Percentiles rank a stretch among this genome's conserved stretches.
Conservation (phyloP, 148 eudicot genomes). For the Rhododendron williamsianum region DNA sequence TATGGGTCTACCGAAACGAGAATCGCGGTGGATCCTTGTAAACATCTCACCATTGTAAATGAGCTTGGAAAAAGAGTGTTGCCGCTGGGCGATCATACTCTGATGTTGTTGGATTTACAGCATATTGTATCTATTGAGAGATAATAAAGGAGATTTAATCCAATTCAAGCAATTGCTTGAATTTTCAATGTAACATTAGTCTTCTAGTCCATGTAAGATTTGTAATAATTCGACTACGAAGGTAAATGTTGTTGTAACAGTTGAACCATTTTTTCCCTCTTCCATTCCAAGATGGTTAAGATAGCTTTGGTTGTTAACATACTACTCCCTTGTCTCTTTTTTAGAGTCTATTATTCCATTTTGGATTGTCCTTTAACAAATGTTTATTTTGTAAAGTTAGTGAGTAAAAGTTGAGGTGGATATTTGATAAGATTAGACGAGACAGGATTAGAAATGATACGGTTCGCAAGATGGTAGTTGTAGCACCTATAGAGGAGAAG, state of each 20-base stretch:
- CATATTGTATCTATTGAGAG: slow-evolving; percentile 41
- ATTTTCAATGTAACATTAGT: background rate
- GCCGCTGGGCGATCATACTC: slow-evolving; percentile 60
- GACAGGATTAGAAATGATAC: too few species aligned
- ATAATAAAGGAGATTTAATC: slow-evolving; percentile 11
- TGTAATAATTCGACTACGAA: background rate
- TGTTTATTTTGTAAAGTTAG: too few species aligned
- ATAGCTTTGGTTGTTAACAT: too few species aligned
- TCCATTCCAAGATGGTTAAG: background rate
- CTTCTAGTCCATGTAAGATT: background rate
- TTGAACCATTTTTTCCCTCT: background rate
- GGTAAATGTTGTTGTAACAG: background rate
- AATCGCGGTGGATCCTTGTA: slow-evolving; percentile 62
- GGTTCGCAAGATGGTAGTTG: too few species aligned
- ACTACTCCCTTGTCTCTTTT: too few species aligned
- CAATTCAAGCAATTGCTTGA: background rate
- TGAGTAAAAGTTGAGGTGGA: too few species aligned
- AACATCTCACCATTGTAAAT: slow-evolving; percentile 65
- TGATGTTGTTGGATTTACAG: slow-evolving; percentile 48
- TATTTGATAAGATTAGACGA: too few species aligned
- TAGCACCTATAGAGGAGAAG: too few species aligned
- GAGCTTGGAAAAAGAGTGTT: slow-evolving; percentile 66
- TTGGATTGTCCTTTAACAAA: accelerated
- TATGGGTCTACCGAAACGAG: slow-evolving; percentile 29
- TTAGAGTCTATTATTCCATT: too few species aligned